These are phyloP conservation scores for Ceratonia siliqua DNA, from an alignment of 306 rosid genomes.

Conservation along the genomic window DNA sequence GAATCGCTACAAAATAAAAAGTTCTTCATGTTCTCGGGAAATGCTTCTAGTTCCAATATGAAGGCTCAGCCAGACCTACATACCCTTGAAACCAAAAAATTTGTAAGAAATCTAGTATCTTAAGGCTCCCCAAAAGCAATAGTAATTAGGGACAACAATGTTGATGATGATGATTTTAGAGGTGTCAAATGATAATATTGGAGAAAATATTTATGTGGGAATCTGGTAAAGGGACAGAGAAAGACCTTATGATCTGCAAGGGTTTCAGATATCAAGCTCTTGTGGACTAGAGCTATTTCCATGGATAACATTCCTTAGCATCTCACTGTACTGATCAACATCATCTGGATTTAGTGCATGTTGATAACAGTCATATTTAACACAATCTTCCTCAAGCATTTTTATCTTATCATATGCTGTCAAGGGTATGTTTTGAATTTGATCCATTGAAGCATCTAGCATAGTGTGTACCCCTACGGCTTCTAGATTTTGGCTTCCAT, in stretches of 20 bases:
- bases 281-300: neutral
- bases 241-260: conserved; percentile 18
- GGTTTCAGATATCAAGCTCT: neutral
- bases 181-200: neutral
- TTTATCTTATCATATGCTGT: conserved; percentile 25
- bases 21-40: neutral
- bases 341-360: conserved; percentile 13
- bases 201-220: neutral
- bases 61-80: conserved; percentile 17
- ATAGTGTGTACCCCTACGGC: neutral
- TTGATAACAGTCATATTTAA: neutral
- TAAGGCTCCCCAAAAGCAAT: neutral
- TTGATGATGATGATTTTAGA: neutral
- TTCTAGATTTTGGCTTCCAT: conserved; percentile 26
- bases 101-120: neutral
- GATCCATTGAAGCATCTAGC: conserved; percentile 24
- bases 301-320: conserved; percentile 14
- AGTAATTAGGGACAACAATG: neutral
- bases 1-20: neutral
- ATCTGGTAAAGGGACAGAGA: neutral
- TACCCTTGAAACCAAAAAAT: neutral
- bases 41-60: conserved; percentile 10
- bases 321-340: conserved; percentile 11
- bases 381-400: conserved; percentile 39
- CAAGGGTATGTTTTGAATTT: conserved; percentile 27